Conservation (phyloP, 768 basidiomycete genomes). For the Boletus patriciae region DNA sequence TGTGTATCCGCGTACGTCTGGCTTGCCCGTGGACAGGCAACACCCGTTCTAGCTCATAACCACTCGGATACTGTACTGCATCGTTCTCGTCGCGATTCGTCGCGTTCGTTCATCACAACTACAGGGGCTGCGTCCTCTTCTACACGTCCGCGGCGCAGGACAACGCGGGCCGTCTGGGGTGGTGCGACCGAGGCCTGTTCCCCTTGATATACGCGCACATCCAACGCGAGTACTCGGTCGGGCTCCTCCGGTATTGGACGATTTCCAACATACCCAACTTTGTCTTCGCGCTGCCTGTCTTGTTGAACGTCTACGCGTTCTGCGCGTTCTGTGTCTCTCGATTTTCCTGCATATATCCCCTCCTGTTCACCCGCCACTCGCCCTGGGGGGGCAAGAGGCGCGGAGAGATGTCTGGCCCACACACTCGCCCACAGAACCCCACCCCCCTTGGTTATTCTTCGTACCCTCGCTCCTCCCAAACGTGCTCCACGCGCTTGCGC, state of each 20-base stretch:
- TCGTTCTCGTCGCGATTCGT: conserved; percentile 44
- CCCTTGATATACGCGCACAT: conserved; percentile 82
- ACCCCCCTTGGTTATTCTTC: conserved; percentile 35
- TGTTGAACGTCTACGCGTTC: conserved; percentile 47
- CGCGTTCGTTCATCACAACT: conserved; percentile 76
- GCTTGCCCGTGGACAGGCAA: neutral
- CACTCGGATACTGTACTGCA: conserved; percentile 35
- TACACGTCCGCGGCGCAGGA: conserved; percentile 42
- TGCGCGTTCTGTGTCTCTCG: conserved; percentile 26
- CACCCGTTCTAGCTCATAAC: conserved; percentile 35
- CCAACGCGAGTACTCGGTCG: conserved; percentile 85
- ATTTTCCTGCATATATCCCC: conserved; percentile 4
- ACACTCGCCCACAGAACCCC: neutral
- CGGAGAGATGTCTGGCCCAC: conserved; percentile 4
- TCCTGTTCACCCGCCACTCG: neutral
- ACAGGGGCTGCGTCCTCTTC: conserved; percentile 61
- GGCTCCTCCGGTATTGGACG: conserved; percentile 87
- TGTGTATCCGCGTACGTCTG: conserved; percentile 1
- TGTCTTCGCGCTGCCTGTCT: conserved; percentile 70
- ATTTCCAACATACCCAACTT: conserved; percentile 85
- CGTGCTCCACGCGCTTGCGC: conserved; percentile 67
- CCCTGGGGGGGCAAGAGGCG: neutral
- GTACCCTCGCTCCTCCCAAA: conserved; percentile 58
- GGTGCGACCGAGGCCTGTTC: conserved; percentile 57
- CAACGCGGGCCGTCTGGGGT: conserved; percentile 36